Evolutionary conservation across 176 grass and related monocot genomes (phyloP), one percentile per base, ranked within the genome.

Genomic region (Raddia distichophylla): DNA sequence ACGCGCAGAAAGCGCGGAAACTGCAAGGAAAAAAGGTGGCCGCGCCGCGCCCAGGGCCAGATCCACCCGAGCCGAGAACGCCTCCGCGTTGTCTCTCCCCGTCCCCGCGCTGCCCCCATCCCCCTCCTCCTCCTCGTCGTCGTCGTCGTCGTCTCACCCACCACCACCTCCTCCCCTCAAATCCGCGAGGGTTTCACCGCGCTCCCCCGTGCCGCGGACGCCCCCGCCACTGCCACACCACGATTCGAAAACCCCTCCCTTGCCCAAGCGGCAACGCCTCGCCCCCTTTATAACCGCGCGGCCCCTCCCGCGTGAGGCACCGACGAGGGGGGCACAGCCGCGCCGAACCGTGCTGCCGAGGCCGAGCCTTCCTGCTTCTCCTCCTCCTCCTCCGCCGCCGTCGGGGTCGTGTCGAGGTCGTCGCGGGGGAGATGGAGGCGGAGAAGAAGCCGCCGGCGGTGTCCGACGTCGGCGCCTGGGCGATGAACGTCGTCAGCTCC

Each of bases 401-500:
- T 5, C 37, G 65, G 42, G 58, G 20, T 50, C 55, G 47, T 27
- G 77, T 37, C 27, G 0, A 16, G 69, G 77, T 8, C 2, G 20
- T 35, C 64, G 67, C 18, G 59, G 27, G 6, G 10, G 69, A 80
- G 32, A 90, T 86, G 88, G 88, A 90, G 83, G 67, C 74, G 67
- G 85, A 84, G 92, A 93, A 94, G 87, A 97, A 94, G 86, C 69
- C 85, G 74, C 91, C 87, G 22, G 85, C 43, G 27, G 92, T 97
- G 82, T 97, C 94, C 64, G 90, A 97, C 74, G 69, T 84, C 14
- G 94, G 94, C 67, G 94, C 94, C 2, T 97, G 94, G 94, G 89
- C 85, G 22, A 94, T 97, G 94, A 97, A 97, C 84, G 94, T 97
- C 82, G 94, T 97, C 87, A 97, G 94, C 91, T 92, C 94, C 86